Evolutionary conservation across 2,329 filamentous ascomycete genomes (phyloP).

Genomic region (Gnomoniopsis sp.): DNA sequence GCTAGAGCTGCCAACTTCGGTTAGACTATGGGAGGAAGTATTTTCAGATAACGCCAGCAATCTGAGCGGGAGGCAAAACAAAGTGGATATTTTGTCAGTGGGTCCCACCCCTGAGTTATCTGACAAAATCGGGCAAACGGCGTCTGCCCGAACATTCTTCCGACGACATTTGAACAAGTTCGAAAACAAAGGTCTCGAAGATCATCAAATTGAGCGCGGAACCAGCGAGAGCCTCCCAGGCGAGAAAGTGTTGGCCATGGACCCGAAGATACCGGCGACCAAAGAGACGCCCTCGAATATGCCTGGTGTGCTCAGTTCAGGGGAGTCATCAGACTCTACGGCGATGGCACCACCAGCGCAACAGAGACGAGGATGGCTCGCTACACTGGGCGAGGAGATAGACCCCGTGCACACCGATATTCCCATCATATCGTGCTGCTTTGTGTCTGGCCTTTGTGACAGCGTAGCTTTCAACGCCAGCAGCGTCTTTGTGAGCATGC

Average conservation of each 20-base stretch:
- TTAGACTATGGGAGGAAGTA: not conserved
- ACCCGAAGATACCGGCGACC: not conserved
- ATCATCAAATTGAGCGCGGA: not conserved
- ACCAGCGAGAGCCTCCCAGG: not conserved
- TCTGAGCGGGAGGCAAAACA: not conserved
- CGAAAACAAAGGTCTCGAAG: not conserved
- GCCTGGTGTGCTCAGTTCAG: constrained; percentile 4
- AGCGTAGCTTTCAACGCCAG: constrained; percentile 37
- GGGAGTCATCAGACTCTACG: constrained; percentile 8
- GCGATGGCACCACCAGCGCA: not conserved
- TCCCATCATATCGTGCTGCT: constrained; percentile 37
- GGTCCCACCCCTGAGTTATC: constrained; percentile 6
- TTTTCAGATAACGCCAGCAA: not conserved
- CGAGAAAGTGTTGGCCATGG: not conserved
- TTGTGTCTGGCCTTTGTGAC: constrained; percentile 37
- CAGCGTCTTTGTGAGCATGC: constrained; percentile 38
- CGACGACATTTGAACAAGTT: not conserved
- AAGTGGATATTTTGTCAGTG: not conserved
- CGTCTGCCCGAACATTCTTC: constrained; percentile 1
- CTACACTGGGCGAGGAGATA: constrained; percentile 21
- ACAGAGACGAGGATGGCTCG: not conserved
- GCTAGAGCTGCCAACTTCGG: not conserved
- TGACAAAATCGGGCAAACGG: not conserved
- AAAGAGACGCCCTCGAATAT: constrained; percentile 5
- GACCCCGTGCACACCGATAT: constrained; percentile 27